Base-by-base conservation (phyloP, 345 rosid species). In the Gossypium sturtianum region DNA sequence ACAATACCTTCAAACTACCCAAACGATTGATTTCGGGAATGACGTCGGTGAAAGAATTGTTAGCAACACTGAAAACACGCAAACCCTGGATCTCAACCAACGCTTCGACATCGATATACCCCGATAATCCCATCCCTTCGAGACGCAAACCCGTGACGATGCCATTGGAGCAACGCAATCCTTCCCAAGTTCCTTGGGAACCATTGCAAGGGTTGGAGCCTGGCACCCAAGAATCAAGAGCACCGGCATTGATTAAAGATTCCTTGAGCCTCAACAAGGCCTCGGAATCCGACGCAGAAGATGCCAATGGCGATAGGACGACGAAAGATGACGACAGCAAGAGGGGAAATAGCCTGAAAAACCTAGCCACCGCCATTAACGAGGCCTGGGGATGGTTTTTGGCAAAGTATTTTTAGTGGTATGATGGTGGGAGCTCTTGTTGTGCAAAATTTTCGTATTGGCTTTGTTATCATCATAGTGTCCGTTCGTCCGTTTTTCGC, bases 331-430 rank as follows among this genome's bases (percentile, higher is more conserved):
- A 51, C 29, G 83, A 60, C 53, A 85, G 53, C 54, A 78, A 22
- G 70, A 82, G 76, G 74, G 15, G 1, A 25, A 81, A 66, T 70
- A 84, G 86, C 83, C 87, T 81, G 77, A 81, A 84, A 78, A 82
- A 79, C 84, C 86, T 85, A 75, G 82, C 84, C 76, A 80, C 83
- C 84, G 90, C 94, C 98, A 92, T 91, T 59, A 77, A 79, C 83
- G 17, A 75, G 63, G 72, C 71, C 74, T 27, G 49, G n/a, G 68
- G 80, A 64, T 44, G 80, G 61, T 23, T 56, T 45, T 61, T 51
- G 62, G 57, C 73, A 60, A 67, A 57, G 78, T 34, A 67, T 27
- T 51, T 22, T 66, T 34, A 38, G 23, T 44, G 12, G 72, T 68
- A 41, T 70, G 25, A 52, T 75, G 52, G 78, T 59, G 77, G 81